phyloP scores from a whole-genome alignment of 1,284 basidiomycete species.

The Naganishia cerealis region DNA sequence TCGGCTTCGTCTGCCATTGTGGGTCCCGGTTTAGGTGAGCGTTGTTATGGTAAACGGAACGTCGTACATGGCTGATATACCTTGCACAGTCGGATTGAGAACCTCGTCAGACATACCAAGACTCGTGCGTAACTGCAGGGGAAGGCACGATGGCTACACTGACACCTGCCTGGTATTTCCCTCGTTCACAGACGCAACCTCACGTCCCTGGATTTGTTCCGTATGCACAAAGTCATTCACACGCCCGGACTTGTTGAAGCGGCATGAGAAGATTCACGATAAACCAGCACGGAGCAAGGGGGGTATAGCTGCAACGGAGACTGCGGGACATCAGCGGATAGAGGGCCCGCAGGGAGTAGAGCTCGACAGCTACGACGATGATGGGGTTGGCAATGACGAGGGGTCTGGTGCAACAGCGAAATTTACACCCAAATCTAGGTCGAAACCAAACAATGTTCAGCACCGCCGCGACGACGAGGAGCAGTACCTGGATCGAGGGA shows the following conservation, averaged over 20 bases:
- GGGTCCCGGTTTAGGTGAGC: conserved; percentile 14
- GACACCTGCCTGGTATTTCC: neutral
- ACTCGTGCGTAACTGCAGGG: neutral
- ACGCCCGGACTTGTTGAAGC: conserved; percentile 21
- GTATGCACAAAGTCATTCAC: conserved; percentile 27
- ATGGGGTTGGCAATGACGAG: neutral
- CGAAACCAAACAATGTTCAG: neutral
- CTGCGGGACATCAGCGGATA: neutral
- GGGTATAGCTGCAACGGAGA: neutral
- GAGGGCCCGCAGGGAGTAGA: neutral
- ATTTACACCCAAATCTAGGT: neutral
- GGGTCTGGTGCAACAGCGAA: neutral
- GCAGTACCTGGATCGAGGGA: no score
- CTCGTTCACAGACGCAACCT: neutral
- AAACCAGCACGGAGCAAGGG: conserved; percentile 5
- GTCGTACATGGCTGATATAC: neutral
- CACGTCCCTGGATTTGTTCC: conserved; percentile 18
- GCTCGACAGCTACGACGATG: neutral
- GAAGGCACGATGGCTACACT: no score
- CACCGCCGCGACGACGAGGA: neutral
- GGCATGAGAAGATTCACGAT: conserved; percentile 29
- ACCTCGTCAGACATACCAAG: conserved; percentile 26
- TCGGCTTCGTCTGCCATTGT: conserved; percentile 21
- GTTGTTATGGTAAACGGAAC: neutral
- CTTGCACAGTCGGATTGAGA: conserved; percentile 17